These are phyloP conservation scores for Lignosus rhinocerotis DNA, from an alignment of 1,284 basidiomycete genomes.

Conservation along the genomic window DNA sequence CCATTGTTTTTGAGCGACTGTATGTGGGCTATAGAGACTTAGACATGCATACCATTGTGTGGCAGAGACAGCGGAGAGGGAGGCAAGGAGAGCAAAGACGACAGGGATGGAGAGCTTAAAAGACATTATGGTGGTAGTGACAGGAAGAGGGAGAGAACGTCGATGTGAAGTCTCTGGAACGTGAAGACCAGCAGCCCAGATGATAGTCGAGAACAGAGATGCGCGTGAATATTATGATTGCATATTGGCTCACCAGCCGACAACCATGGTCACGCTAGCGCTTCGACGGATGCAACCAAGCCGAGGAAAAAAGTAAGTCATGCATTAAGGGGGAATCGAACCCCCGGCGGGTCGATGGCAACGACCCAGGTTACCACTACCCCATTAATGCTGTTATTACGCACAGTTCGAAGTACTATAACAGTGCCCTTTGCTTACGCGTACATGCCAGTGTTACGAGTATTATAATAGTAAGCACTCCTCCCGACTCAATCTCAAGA, in stretches of 20 bases:
- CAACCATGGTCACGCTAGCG: not conserved
- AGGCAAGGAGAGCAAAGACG: conserved; percentile 17
- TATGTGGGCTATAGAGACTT: not conserved
- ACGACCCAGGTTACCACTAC: conserved; percentile 29
- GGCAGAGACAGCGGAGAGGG: conserved; percentile 20
- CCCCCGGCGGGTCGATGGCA: conserved; percentile 66
- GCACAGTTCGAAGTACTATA: too few relatives aligned
- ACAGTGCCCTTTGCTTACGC: too few relatives aligned
- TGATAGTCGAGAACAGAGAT: conserved; percentile 15
- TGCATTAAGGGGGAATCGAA: conserved; percentile 70
- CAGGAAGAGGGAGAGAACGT: conserved; percentile 8
- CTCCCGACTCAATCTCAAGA: too few relatives aligned
- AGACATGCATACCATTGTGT: conserved; percentile 16
- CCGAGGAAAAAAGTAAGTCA: not conserved
- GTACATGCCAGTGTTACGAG: too few relatives aligned
- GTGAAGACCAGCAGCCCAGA: conserved; percentile 22
- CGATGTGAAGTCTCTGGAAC: conserved; percentile 7
- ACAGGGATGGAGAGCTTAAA: conserved; percentile 20
- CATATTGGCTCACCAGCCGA: not conserved
- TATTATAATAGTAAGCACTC: too few relatives aligned
- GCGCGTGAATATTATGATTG: too few relatives aligned
- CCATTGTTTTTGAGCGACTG: not conserved
- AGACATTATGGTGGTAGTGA: conserved; percentile 19
- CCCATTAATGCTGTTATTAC: conserved; percentile 29
- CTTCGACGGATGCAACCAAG: not conserved